These are phyloP conservation scores for Myrmaecium sp. DNA, from an alignment of 2,329 filamentous ascomycete genomes.

Conservation along the genomic window DNA sequence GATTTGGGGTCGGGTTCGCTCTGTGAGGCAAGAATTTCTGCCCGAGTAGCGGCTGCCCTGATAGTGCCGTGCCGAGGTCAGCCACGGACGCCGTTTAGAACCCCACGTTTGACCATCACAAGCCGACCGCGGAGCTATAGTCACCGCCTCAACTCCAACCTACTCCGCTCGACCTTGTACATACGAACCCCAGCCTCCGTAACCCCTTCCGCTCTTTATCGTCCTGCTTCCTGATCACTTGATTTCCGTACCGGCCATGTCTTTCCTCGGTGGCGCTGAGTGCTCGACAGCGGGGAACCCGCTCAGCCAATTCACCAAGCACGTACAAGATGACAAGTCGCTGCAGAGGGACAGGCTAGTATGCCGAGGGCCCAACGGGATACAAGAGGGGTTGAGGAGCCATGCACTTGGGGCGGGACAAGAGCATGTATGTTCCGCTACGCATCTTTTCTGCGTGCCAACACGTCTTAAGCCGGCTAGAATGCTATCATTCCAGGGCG, in stretches of 20 bases:
- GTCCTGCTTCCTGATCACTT: background rate
- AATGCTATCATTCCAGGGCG: background rate
- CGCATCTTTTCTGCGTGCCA: background rate
- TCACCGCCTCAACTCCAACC: too few relatives aligned
- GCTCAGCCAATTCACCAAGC: slow-evolving; percentile 92
- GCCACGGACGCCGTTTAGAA: too few relatives aligned
- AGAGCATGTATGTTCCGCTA: slow-evolving; percentile 31
- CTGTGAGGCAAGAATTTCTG: too few relatives aligned
- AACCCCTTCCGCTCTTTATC: background rate
- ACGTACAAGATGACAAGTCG: slow-evolving; percentile 90
- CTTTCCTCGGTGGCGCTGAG: slow-evolving; percentile 87
- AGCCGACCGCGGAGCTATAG: too few relatives aligned
- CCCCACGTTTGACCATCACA: too few relatives aligned
- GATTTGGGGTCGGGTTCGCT: too few relatives aligned
- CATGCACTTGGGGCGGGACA: slow-evolving; percentile 51
- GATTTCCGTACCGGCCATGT: slow-evolving; percentile 45
- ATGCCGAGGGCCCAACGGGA: slow-evolving; percentile 51
- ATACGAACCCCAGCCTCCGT: too few relatives aligned
- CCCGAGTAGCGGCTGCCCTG: too few relatives aligned
- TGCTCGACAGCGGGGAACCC: slow-evolving; percentile 95
- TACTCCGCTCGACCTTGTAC: too few relatives aligned
- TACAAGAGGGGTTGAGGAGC: slow-evolving; percentile 64
- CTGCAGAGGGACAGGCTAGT: slow-evolving; percentile 80
- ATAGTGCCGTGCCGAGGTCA: too few relatives aligned
- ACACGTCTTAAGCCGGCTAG: too few relatives aligned